Evolutionary conservation across 2,329 filamentous ascomycete genomes (phyloP), one percentile per base, ranked within the genome.

Genomic region (Pestalotiopsis sp.): DNA sequence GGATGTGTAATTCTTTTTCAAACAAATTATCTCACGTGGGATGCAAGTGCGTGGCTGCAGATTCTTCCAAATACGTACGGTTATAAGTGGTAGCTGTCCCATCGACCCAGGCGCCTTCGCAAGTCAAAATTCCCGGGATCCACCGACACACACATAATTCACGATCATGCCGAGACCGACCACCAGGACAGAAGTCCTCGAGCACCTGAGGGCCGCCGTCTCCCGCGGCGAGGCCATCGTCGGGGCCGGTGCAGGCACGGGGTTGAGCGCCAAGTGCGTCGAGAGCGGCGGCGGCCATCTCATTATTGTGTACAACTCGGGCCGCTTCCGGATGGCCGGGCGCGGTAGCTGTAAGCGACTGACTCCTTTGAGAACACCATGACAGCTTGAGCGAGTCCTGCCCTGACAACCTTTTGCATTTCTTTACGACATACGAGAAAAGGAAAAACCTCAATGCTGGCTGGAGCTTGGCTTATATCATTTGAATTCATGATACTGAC

Each of bases 241-340:
- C 59, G 91, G 90, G n/a, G 90, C 90, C 0, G 91, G 91, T 12
- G 91, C 91, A 27, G 89, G 90, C 58, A 92, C 91, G 68, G 91
- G 91, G 0, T 84, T 93, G 3, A 91, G 90, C 2, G 91, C 91
- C 69, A 93, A 93, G 73, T 91, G 87, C 74, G 86, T 92, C 71
- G 91, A 93, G 77, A 84, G 85, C 60, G 91, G 91, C 49, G 90
- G 90, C 69, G 88, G 86, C 14, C 90, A 93, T 73, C 81, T 93
- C 57, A 92, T 93, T 74, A 88, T 92, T 70, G 86, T 93, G 73
- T 93, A 93, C 82, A 93, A 93, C 78, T 90, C 88, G 49, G 91
- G 91, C 0, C 86, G 91, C 3, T 93, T 91, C 76, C 88, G 91
- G 11, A 93, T 93, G 91, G 91, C 90, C 0, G 91, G 91, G 0